Base-by-base conservation (phyloP, 257 asterid species). In the Penstemon eatonii region DNA sequence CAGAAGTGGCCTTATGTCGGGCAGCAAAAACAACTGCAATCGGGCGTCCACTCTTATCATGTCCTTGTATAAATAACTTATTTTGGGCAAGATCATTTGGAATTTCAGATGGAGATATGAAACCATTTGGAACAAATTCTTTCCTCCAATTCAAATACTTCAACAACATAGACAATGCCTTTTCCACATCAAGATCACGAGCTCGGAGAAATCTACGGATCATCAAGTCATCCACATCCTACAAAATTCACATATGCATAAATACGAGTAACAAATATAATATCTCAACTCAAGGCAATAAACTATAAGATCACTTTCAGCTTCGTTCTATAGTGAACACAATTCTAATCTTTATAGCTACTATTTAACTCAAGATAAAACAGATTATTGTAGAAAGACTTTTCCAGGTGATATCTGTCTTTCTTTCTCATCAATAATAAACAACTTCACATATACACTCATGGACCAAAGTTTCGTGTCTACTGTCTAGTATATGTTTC, bases 41-140 rank as follows among this genome's bases (percentile, higher is more conserved):
- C 1, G 97, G 96, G 63, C 93, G 88, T 40, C 97, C 96, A 39
- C 62, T 78, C 83, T 79, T 92, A 72, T 92, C 96, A 15, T 52
- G 73, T 49, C 98, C 98, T 74, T 92, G 98, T 96, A 89, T 84
- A 63, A 87, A 87, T 11, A 89, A 43, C 85, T 92, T 92, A 56
- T 89, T 49, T 1, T 87, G 90, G 61, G 86, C 86, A 64, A 92
- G 69, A 70, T 89, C 84, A 50, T 80, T 88, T 5, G 82, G 64
- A 47, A 92, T 85, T 65, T 85, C 90, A 12, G 83, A 68, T 18
- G 81, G 84, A 44, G 87, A 82, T 73, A 85, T 76, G 62, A 46
- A 80, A 67, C 87, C 87, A 66, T 73, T 80, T 9, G 90, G 87
- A 60, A 82, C 82, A 66, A 85, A 80, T 55, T 87, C 96, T 74